Evolutionary conservation across 805 yeast genomes (phyloP), one percentile per base, ranked within the genome.

Genomic region (Candida verbasci): DNA sequence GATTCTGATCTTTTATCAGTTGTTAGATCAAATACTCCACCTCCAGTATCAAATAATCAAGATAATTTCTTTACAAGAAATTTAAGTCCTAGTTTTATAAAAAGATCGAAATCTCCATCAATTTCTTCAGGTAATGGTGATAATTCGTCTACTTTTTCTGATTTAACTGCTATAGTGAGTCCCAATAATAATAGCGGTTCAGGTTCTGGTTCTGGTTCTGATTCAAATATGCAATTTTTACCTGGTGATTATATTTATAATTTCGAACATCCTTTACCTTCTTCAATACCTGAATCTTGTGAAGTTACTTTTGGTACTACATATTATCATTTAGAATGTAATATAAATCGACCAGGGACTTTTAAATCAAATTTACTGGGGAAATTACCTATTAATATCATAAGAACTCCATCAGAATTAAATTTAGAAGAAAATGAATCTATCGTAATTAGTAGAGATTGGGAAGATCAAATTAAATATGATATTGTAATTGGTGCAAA

Each of bases 381-480:
- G 1, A 68, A 70, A 38, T 55, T 75, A 24, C 85, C 85, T 1
- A 70, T 93, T 2, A 68, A 65, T 1, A 63, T 93, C 12, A 75
- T 93, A 3, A 68, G 98, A 44, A 72, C 88, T 0, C 89, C 89
- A 9, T 70, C 86, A 1, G 88, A 84, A 39, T 76, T 75, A 25
- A 84, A 87, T 27, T 72, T 82, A 17, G 97, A 93, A 55, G 91
- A 85, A 52, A 80, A 83, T 44, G 98, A 93, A 54, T 97, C 98
- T 0, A 91, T 93, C 37, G 85, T 87, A 4, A 87, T 93, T 24
- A 72, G 82, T 18, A 72, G 95, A 41, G 91, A 86, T 46, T 93
- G 98, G 98, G 97, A 91, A 56, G 88, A 86, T 54, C 86, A 85
- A 54, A 60, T 93, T 22, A 80, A 81, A 47, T 93, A 93, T 54